Conservation (phyloP, 192 early-diverging fungal genomes). For the Umbelopsis sp. region DNA sequence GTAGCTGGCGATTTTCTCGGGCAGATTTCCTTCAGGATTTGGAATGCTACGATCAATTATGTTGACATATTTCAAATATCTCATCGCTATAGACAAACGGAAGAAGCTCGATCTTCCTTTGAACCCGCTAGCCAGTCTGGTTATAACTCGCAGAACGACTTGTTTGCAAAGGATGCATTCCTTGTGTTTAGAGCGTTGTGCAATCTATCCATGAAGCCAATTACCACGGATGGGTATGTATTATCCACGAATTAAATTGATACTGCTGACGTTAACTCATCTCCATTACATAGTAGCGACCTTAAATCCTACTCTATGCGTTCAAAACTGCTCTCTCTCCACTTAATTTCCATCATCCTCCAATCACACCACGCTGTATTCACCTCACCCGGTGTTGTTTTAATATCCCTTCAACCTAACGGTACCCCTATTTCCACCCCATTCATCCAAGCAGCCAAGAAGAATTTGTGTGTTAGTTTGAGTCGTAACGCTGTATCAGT, state of each 20-base stretch:
- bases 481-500: slow-evolving; percentile 80
- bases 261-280: neutral
- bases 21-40: no score
- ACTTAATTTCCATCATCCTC: slow-evolving; percentile 75
- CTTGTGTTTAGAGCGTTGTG: slow-evolving; percentile 86
- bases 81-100: neutral
- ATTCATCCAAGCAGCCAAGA: slow-evolving; percentile 84
- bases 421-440: slow-evolving; percentile 47
- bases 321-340: slow-evolving; percentile 82
- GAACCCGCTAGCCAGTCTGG: neutral
- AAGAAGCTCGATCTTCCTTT: slow-evolving; percentile 17
- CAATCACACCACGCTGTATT: slow-evolving; percentile 78
- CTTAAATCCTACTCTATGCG: slow-evolving; percentile 80
- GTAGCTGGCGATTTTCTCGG: neutral
- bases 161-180: slow-evolving; percentile 70
- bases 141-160: slow-evolving; percentile 28
- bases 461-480: slow-evolving; percentile 82
- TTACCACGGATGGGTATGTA: slow-evolving; percentile 59
- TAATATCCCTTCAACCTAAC: slow-evolving; percentile 29
- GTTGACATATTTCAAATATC: neutral
- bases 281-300: slow-evolving; percentile 47
- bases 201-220: slow-evolving; percentile 86
- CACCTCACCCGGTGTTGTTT: slow-evolving; percentile 52
- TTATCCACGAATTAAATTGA: neutral
- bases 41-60: no score